A percentile compares a stretch with the other conserved stretches of the same genome.
Conservation (phyloP, 345 rosid species). For the Eucalyptus tenuipes region DNA sequence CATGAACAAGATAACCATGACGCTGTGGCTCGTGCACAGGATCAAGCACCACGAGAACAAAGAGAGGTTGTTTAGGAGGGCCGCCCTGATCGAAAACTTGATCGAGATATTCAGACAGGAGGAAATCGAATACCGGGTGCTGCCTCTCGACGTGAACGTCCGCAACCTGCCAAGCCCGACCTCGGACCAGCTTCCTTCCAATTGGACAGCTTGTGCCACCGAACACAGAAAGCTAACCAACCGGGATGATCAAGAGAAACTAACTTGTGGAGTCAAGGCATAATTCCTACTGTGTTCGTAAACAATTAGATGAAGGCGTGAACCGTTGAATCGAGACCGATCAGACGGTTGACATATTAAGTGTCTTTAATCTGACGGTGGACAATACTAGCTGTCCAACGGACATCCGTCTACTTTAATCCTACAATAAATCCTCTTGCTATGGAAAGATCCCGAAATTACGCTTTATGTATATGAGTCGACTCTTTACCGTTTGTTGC, state of each 20-base stretch:
- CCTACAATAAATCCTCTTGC: neutral
- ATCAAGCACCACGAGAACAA: conserved; percentile 15
- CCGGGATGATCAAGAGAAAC: neutral
- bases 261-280: neutral
- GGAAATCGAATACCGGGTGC: conserved; percentile 22
- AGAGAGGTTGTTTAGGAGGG: conserved; percentile 16
- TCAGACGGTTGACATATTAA: neutral
- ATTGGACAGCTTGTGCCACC: conserved; percentile 9
- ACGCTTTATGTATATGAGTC: neutral
- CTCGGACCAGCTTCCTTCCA: conserved; percentile 13
- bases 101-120: conserved; percentile 19
- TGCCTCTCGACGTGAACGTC: conserved; percentile 30
- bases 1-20: conserved; percentile 34
- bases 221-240: neutral
- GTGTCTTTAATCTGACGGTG: neutral
- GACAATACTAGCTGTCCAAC: neutral
- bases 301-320: neutral
- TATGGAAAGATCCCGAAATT: neutral
- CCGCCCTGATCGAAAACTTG: conserved; percentile 17
- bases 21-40: conserved; percentile 2
- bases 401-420: neutral
- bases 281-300: neutral
- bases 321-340: neutral
- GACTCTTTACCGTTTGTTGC: neutral
- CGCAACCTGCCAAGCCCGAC: conserved; percentile 6